Percentiles rank a stretch among this genome's conserved stretches.
These are phyloP conservation scores for Diutina catenulata DNA, from an alignment of 1,139 yeast genomes.

Conservation along the genomic window DNA sequence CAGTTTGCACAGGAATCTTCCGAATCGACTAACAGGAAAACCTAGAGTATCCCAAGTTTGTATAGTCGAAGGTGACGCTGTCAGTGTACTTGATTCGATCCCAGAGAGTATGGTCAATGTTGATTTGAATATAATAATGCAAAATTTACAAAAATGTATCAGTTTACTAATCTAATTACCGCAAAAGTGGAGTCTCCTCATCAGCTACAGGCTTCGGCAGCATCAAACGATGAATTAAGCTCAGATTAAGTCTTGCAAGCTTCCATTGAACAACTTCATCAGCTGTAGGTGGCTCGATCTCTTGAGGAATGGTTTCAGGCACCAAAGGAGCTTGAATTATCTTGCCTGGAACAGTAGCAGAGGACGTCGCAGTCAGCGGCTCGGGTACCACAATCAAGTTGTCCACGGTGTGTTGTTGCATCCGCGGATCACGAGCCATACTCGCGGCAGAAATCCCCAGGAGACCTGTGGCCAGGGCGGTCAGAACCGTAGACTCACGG, in stretches of 20 bases:
- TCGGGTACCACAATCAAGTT: slow-evolving; percentile 3
- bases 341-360: not conserved
- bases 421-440: not conserved
- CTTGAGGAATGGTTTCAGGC: slow-evolving; percentile 1
- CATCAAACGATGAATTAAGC: not conserved
- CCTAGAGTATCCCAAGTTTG: too few relatives aligned
- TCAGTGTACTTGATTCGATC: too few relatives aligned
- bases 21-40: too few relatives aligned
- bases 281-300: slow-evolving; percentile 1
- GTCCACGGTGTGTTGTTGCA: not conserved
- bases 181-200: slow-evolving; percentile 4
- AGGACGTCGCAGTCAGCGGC: not conserved
- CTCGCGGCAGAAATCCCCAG: not conserved
- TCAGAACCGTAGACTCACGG: not conserved
- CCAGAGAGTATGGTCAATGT: too few relatives aligned
- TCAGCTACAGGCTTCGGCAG: not conserved
- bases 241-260: not conserved
- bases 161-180: not conserved
- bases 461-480: not conserved
- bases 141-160: too few relatives aligned
- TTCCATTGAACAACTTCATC: not conserved
- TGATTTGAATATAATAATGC: too few relatives aligned
- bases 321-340: not conserved
- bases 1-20: too few relatives aligned
- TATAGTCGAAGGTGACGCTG: too few relatives aligned